A percentile compares a stretch with the other conserved stretches of the same genome.
Evolutionary conservation across 202 grass and related monocot species (phyloP).

Genomic region (Setaria italica): DNA sequence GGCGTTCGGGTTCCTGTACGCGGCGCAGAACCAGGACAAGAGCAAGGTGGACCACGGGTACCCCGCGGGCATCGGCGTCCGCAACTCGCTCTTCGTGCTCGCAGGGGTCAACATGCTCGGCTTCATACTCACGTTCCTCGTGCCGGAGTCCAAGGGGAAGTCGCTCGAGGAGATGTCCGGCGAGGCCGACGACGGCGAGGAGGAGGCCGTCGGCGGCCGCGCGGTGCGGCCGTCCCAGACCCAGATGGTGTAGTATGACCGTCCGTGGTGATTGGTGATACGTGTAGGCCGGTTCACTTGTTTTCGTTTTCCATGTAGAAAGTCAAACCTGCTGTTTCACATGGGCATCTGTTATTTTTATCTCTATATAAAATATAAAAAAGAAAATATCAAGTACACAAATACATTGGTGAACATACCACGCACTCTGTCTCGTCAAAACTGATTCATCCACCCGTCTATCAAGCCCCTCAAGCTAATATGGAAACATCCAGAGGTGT

Average conservation of each 20-base stretch:
- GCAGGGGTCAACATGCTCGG: slow-evolving; percentile 57
- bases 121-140: slow-evolving; percentile 59
- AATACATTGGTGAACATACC: background rate
- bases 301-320: slow-evolving; percentile 4
- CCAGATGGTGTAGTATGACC: background rate
- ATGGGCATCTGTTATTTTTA: slow-evolving; percentile 4
- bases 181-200: slow-evolving; percentile 50
- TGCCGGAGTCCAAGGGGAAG: slow-evolving; percentile 77
- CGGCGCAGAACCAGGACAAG: slow-evolving; percentile 56
- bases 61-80: slow-evolving; percentile 53
- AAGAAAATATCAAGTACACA: background rate
- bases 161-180: slow-evolving; percentile 77
- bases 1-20: slow-evolving; percentile 69
- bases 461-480: background rate
- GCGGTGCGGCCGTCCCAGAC: slow-evolving; percentile 2
- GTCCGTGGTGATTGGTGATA: background rate
- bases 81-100: slow-evolving; percentile 77
- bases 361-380: background rate
- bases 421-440: too few relatives aligned
- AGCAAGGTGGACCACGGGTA: slow-evolving; percentile 61
- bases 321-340: background rate
- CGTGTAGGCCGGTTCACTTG: background rate
- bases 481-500: background rate
- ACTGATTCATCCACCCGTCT: too few relatives aligned
- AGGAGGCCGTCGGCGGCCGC: background rate